Evolutionary conservation across 352 stramenopile genomes (phyloP).

Genomic region (Globisporangium viniferum): DNA sequence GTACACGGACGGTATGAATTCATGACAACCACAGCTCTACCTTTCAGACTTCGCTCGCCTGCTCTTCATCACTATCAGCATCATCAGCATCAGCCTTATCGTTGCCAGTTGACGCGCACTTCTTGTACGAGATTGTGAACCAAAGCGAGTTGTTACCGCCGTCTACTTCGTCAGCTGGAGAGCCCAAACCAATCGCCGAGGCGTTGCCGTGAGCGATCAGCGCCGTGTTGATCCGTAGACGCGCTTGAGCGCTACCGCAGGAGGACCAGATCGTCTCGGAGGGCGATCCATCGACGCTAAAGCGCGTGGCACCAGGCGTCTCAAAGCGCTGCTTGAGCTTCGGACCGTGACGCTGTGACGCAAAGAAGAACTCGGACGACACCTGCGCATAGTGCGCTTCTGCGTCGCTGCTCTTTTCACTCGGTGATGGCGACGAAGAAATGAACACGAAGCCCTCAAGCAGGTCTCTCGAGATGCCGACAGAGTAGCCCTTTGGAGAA

Average conservation of each 20-base stretch:
- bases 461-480: constrained; percentile 24
- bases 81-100: not conserved
- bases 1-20: not conserved
- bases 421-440: not conserved
- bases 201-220: constrained; percentile 21
- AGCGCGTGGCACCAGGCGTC: not conserved
- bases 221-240: constrained; percentile 29
- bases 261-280: constrained; percentile 24
- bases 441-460: constrained; percentile 22
- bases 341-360: constrained; percentile 8
- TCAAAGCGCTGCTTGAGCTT: constrained; percentile 21
- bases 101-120: not conserved
- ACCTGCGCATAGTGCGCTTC: constrained; percentile 15
- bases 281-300: constrained; percentile 11
- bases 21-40: not conserved
- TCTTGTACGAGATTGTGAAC: constrained; percentile 12
- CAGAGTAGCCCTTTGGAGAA: constrained; percentile 8
- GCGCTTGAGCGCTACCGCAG: constrained; percentile 15
- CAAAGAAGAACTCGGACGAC: constrained; percentile 25
- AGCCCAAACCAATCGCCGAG: constrained; percentile 12
- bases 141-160: not conserved
- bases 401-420: not conserved
- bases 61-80: not conserved
- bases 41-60: not conserved
- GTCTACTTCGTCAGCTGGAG: not conserved